Base-by-base conservation (phyloP, 345 rosid species). In the Aquilaria yunnanensis region DNA sequence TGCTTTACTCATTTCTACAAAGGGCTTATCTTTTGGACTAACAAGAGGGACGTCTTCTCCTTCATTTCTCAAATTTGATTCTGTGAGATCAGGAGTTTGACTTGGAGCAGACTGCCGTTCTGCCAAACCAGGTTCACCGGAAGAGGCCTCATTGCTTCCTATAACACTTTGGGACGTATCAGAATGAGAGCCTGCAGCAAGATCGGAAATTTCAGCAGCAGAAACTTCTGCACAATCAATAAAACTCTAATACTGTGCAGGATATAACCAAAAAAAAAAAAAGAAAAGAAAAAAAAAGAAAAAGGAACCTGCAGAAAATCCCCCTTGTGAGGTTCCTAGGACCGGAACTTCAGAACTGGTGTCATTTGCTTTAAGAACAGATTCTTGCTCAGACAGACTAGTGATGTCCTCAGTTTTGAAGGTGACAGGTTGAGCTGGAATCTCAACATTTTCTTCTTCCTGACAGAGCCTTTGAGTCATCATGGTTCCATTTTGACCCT, bases 21-120 rank as follows among this genome's bases (percentile, higher is more conserved):
- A 62, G 47, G 77, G 61, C 71, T 77, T 85, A 30, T 94, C 92
- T 64, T 73, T 80, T 14, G 81, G 69, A 66, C 72, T 70, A 69
- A 82, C 31, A 12, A 57, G 57, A 49, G 66, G 63, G 68, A 60
- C 32, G 47, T 57, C 65, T 64, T 74, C 82, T 13, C 48, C 70
- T 59, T 75, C 82, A 41, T 32, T 64, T 61, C 67, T 77, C 49
- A 68, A 67, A 58, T 54, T 50, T 61, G 68, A 56, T 56, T 71
- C 83, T 2, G 70, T 67, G 70, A 65, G 55, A 68, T 75, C 83
- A n/a, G 68, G 43, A 3, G 23, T 14, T 51, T 60, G 61, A 73
- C 57, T 61, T 34, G 65, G 47, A 68, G 57, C 70, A 51, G 62
- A 70, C 60, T 66, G 81, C 57, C 34, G 74, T 59, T 72, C 71